A percentile compares a stretch with the other conserved stretches of the same genome.
phyloP scores from a whole-genome alignment of 2,329 filamentous ascomycete genomes.

The Westerdykella aurantiaca region DNA sequence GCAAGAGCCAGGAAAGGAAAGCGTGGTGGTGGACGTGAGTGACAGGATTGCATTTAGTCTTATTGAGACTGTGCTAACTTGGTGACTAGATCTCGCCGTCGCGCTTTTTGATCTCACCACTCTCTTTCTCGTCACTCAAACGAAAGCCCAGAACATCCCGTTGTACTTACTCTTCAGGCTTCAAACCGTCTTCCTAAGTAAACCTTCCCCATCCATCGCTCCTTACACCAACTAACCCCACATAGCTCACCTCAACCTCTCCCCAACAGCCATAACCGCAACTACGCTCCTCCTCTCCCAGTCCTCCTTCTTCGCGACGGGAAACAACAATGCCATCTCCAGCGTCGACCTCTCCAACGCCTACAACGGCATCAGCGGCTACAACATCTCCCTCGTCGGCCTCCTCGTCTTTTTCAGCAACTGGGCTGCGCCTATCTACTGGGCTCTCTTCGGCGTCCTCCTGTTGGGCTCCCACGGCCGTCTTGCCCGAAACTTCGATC shows the following conservation, averaged over 20 bases:
- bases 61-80: slow-evolving; percentile 9
- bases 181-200: slow-evolving; percentile 51
- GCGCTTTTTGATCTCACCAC: slow-evolving; percentile 59
- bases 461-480: slow-evolving; percentile 35
- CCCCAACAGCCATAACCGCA: slow-evolving; percentile 54
- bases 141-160: slow-evolving; percentile 76
- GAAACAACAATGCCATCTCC: slow-evolving; percentile 89
- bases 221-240: neutral
- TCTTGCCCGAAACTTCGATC: slow-evolving; percentile 14
- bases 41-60: neutral
- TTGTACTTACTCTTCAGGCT: slow-evolving; percentile 71
- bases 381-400: slow-evolving; percentile 76
- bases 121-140: slow-evolving; percentile 80
- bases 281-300: slow-evolving; percentile 73
- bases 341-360: slow-evolving; percentile 91
- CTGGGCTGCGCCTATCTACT: slow-evolving; percentile 89
- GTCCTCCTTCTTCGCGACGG: slow-evolving; percentile 80
- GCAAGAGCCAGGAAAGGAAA: slow-evolving; percentile 12
- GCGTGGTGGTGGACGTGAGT: slow-evolving; percentile 22
- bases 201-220: slow-evolving; percentile 14
- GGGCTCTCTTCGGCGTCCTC: slow-evolving; percentile 62
- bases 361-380: slow-evolving; percentile 83
- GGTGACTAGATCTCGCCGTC: slow-evolving; percentile 38
- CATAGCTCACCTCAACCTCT: slow-evolving; percentile 42
- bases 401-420: slow-evolving; percentile 80